Conservation (phyloP, 164 flowering plant species). For the Aristolochia californica region DNA sequence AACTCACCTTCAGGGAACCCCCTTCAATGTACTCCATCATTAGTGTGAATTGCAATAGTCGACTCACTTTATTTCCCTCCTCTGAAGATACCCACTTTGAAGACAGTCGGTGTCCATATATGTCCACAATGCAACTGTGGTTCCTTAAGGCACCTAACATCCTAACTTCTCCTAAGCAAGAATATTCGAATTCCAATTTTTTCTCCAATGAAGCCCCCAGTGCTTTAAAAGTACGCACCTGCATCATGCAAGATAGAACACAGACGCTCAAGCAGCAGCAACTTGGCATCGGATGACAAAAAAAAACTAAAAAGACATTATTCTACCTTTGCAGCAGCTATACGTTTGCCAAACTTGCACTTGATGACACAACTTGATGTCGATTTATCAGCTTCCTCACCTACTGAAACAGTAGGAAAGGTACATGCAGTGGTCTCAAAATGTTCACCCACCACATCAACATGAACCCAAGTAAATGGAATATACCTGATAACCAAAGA, state of each 20-base stretch:
- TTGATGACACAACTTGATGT: slow-evolving; percentile 39
- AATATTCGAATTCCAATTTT: slow-evolving; percentile 53
- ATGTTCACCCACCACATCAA: slow-evolving; percentile 19
- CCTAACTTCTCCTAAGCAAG: slow-evolving; percentile 83
- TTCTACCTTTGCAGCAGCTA: slow-evolving; percentile 73
- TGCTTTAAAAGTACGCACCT: slow-evolving; percentile 64
- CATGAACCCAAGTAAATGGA: slow-evolving; percentile 50
- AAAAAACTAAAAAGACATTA: neutral
- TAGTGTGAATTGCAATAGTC: slow-evolving; percentile 50
- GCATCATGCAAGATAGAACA: slow-evolving; percentile 12
- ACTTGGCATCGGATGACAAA: neutral
- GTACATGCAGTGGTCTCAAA: slow-evolving; percentile 15
- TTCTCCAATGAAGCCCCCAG: slow-evolving; percentile 34
- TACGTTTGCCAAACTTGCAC: slow-evolving; percentile 57
- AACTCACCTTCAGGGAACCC: slow-evolving; percentile 70
- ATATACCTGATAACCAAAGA: slow-evolving; percentile 47
- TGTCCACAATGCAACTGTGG: slow-evolving; percentile 72
- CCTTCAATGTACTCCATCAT: slow-evolving; percentile 74
- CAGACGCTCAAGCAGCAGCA: neutral
- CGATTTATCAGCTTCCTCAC: slow-evolving; percentile 35
- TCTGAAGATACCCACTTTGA: slow-evolving; percentile 49
- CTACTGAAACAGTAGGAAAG: slow-evolving; percentile 50
- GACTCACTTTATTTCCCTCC: slow-evolving; percentile 40
- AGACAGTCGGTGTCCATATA: slow-evolving; percentile 79
- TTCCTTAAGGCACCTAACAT: slow-evolving; percentile 52